A percentile compares a stretch with the other conserved stretches of the same genome.
phyloP scores from a whole-genome alignment of 192 early-diverging fungal species.

The Coemansia sp. region DNA sequence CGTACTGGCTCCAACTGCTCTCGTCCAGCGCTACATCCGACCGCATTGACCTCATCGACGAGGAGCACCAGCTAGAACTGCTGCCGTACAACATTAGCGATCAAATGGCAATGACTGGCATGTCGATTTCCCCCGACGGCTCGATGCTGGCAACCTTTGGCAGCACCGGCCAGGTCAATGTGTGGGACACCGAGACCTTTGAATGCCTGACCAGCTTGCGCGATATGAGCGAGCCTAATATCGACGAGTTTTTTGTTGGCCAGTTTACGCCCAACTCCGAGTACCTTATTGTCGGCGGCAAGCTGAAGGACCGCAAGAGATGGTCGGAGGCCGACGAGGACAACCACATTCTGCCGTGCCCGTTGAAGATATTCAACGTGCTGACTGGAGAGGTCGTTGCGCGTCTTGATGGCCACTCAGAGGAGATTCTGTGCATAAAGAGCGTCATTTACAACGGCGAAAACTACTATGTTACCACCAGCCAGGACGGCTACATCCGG shows the following conservation, averaged over 20 bases:
- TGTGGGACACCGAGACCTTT: constrained; percentile 84
- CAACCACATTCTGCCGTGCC: constrained; percentile 91
- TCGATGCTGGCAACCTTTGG: constrained; percentile 84
- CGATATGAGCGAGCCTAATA: constrained; percentile 72
- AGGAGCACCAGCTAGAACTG: constrained; percentile 65
- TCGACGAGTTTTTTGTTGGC: constrained; percentile 91
- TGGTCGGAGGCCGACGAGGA: constrained; percentile 92
- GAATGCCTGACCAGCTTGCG: constrained; percentile 67
- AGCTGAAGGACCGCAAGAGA: constrained; percentile 82
- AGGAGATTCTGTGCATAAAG: constrained; percentile 87
- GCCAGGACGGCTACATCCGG: constrained; percentile 92
- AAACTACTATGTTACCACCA: constrained; percentile 83
- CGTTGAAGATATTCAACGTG: constrained; percentile 89
- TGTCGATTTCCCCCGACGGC: constrained; percentile 82
- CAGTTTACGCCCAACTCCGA: constrained; percentile 69
- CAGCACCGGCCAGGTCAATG: constrained; percentile 67
- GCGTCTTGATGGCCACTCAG: constrained; percentile 78
- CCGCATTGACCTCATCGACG: constrained; percentile 62
- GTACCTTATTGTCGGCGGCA: constrained; percentile 78
- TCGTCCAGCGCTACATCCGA: background rate
- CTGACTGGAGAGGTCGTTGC: constrained; percentile 75
- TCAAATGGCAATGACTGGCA: constrained; percentile 79
- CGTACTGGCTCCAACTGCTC: constrained; percentile 40
- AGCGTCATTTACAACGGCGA: constrained; percentile 71
- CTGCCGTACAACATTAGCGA: constrained; percentile 69